Conservation (phyloP, 2,329 filamentous ascomycete genomes). For the Penicillium polonicum region DNA sequence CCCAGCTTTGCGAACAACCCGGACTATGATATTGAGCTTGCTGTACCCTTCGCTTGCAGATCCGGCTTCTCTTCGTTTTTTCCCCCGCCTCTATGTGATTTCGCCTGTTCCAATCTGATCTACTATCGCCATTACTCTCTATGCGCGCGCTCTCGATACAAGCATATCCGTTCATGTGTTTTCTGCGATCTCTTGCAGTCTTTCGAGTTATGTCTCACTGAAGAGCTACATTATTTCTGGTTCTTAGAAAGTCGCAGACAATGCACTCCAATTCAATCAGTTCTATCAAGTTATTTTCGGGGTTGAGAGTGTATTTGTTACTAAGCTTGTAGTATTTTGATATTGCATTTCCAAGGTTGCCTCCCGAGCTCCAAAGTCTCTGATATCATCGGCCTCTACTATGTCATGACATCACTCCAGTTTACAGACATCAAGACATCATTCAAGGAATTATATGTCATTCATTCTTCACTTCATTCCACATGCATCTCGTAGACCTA, state of each 20-base stretch:
- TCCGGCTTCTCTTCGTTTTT: conserved; percentile 6
- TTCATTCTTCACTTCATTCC: conserved; percentile 22
- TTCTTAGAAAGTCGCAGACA: conserved; percentile 17
- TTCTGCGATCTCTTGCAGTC: conserved; percentile 11
- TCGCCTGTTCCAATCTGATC: conserved; percentile 4
- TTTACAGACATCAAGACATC: background rate
- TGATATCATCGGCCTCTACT: background rate
- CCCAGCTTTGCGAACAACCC: conserved; percentile 9
- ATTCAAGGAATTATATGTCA: conserved; percentile 5
- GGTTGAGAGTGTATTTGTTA: background rate
- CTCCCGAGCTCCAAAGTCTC: background rate
- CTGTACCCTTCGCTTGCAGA: conserved; percentile 13
- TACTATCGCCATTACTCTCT: conserved; percentile 1
- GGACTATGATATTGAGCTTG: conserved; percentile 20
- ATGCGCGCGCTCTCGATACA: conserved; percentile 7
- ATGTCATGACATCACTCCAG: conserved; percentile 4
- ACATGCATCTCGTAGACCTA: conserved; percentile 15
- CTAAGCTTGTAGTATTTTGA: background rate
- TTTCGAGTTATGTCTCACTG: background rate
- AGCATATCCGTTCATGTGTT: conserved; percentile 11
- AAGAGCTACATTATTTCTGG: conserved; percentile 13
- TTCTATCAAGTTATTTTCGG: conserved; percentile 9
- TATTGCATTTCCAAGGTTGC: background rate
- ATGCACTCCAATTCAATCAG: conserved; percentile 15
- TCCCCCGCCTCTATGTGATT: background rate